Percentiles rank a stretch among this genome's conserved stretches.
Evolutionary conservation across 306 rosid species (phyloP).

Genomic region (Biancaea sappan): DNA sequence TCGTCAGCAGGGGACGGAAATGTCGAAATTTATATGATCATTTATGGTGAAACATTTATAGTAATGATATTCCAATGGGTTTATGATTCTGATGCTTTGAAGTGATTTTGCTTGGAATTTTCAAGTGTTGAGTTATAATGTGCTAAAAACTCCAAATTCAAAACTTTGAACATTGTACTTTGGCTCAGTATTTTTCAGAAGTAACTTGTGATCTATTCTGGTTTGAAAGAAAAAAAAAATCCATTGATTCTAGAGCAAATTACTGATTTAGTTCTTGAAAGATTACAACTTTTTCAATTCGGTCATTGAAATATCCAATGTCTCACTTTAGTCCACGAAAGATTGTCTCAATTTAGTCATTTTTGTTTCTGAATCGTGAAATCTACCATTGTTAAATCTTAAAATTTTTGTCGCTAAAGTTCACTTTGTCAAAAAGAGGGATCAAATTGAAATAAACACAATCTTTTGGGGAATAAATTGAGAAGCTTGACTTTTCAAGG

Average conservation of each 20-base stretch:
- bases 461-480: too few relatives aligned
- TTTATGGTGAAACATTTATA: slow-evolving; percentile 11
- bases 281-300: too few relatives aligned
- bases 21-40: not conserved
- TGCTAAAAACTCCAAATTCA: not conserved
- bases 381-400: too few relatives aligned
- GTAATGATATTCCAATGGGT: not conserved
- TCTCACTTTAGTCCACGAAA: too few relatives aligned
- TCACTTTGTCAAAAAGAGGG: too few relatives aligned
- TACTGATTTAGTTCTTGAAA: too few relatives aligned
- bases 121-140: not conserved
- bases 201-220: not conserved
- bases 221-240: not conserved
- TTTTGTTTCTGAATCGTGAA: too few relatives aligned
- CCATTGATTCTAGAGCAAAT: not conserved
- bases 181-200: not conserved
- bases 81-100: not conserved
- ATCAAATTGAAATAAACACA: too few relatives aligned
- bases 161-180: not conserved
- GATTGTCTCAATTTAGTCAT: too few relatives aligned
- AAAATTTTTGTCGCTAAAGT: too few relatives aligned
- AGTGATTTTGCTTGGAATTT: not conserved
- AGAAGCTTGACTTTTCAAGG: too few relatives aligned
- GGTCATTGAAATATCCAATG: too few relatives aligned
- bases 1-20: not conserved